Evolutionary conservation across 306 rosid species (phyloP), one percentile per base, ranked within the genome.

Genomic region (Leucaena leucocephala): DNA sequence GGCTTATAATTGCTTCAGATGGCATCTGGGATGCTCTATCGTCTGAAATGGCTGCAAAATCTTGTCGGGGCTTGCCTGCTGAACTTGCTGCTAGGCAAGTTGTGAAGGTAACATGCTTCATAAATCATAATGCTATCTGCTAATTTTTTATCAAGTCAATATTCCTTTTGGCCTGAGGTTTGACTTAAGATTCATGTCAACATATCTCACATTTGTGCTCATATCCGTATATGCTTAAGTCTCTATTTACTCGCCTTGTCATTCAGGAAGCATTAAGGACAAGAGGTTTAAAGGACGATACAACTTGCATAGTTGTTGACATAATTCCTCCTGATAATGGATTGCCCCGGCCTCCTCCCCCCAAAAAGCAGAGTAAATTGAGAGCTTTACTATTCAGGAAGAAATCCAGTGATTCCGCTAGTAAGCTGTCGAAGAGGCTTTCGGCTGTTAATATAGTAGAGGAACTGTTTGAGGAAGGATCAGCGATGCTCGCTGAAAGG

Each of bases 401-500:
- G 74, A 91, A 78, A 50, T 86, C 93, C 14, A 52, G 64, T 61
- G 86, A 76, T 57, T 85, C 87, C 55, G 82, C 72, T 64, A 73
- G 74, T 45, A 87, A 91, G 76, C 80, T 88, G 50, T 76, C 92
- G 3, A 89, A 88, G 86, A 90, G 82, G 82, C 86, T 90, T 13
- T 87, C 91, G 40, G 88, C 95, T 66, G 82, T 85, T 39, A 88
- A 89, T 54, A 76, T 86, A 39, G 95, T 90, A 42, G 95, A 88
- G 65, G 95, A 90, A 76, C 75, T 90, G 48, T 90, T 90, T 64
- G 95, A 90, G 82, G 95, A 90, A 69, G 95, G 95, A 68, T 90
- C 95, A 1, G 95, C 95, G 2, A 83, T 90, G 91, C 91, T 90
- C 55, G 95, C 95, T 36, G 95, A 90, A 85, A 88, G 95, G 95